phyloP scores from a whole-genome alignment of 2,329 filamentous ascomycete genomes.

The Rhinocladiella similis region DNA sequence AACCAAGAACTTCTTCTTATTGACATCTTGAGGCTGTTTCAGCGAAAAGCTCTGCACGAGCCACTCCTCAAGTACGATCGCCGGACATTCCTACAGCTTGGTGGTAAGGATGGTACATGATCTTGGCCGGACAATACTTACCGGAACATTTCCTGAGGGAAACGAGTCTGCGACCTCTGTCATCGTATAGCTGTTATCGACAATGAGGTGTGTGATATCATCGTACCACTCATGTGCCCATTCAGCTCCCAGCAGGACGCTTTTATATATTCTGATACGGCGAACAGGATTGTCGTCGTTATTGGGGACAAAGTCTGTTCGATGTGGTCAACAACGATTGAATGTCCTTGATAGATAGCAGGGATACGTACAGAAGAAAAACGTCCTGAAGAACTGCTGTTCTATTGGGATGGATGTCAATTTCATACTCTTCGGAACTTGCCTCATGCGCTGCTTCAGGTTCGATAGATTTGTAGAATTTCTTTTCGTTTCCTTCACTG shows the following conservation, averaged over 20 bases:
- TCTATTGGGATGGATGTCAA: slow-evolving; percentile 47
- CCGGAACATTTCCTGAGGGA: slow-evolving; percentile 36
- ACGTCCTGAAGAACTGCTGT: slow-evolving; percentile 59
- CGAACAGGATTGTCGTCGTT: slow-evolving; percentile 69
- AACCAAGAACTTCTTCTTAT: slow-evolving; percentile 61
- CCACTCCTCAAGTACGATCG: slow-evolving; percentile 64
- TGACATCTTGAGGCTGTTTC: slow-evolving; percentile 58
- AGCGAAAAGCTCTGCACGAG: slow-evolving; percentile 67
- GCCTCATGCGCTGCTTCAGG: slow-evolving; percentile 43
- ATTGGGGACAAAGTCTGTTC: slow-evolving; percentile 72
- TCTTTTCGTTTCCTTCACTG: not conserved
- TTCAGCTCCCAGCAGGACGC: slow-evolving; percentile 70
- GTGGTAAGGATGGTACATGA: not conserved
- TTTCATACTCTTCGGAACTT: slow-evolving; percentile 16
- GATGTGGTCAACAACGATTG: slow-evolving; percentile 2
- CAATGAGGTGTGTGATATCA: slow-evolving; percentile 55
- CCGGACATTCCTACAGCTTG: slow-evolving; percentile 3
- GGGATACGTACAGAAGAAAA: slow-evolving; percentile 56
- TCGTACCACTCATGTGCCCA: slow-evolving; percentile 62
- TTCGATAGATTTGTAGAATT: slow-evolving; percentile 18
- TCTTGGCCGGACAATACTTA: slow-evolving; percentile 34
- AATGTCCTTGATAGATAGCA: not conserved
- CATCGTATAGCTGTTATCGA: slow-evolving; percentile 58
- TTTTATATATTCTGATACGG: slow-evolving; percentile 70
- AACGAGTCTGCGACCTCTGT: slow-evolving; percentile 14